Base-by-base conservation (phyloP, 1,284 basidiomycete genomes). In the Ustilago trichophora region DNA sequence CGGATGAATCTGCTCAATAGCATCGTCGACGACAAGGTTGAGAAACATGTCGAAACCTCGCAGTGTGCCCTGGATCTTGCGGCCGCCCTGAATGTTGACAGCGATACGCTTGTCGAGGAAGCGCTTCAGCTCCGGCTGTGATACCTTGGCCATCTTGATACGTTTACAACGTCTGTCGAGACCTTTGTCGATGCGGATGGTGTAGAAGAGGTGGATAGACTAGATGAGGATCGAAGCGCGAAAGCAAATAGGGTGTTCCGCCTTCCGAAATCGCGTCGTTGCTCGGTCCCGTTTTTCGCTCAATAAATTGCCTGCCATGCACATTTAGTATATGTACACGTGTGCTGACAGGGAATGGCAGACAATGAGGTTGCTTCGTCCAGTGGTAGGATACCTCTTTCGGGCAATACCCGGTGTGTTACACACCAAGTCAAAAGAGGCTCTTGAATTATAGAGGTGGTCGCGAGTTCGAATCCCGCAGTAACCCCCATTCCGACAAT, bases 81-180 rank as follows among this genome's bases (percentile, higher is more conserved):
- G 90, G 55, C 93, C 93, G 49, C 94, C 96, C 82, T 99, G 95
- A 6, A 99, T 86, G 84, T 97, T 89, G 78, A 98, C 86, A 83
- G 93, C 93, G 73, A 98, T 85, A 75, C 90, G 91, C 85, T 97
- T 96, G 87, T 99, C 96, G 91, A 98, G 97, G 82, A 96, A 98
- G n/a, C 77, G 72, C 50, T 80, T 80, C 29, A 80, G 72, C 56
- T 80, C 78, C 16, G 78, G 78, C 47, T 79, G 76, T 10, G 76
- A 71, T 26, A 80, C 78, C 45, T 73, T 77, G 16, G 75, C 63
- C 77, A 80, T 80, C 42, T 37, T 72, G 48, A 33, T 5, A 13
- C 22, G 15, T 45, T 34, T 26, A 1, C 9, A 13, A 13, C 21
- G 18, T 31, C 6, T 18, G 15, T 5, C 16, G 16, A 3, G 7